phyloP scores from a whole-genome alignment of 1,284 basidiomycete species.

The Sporisorium scitamineum region DNA sequence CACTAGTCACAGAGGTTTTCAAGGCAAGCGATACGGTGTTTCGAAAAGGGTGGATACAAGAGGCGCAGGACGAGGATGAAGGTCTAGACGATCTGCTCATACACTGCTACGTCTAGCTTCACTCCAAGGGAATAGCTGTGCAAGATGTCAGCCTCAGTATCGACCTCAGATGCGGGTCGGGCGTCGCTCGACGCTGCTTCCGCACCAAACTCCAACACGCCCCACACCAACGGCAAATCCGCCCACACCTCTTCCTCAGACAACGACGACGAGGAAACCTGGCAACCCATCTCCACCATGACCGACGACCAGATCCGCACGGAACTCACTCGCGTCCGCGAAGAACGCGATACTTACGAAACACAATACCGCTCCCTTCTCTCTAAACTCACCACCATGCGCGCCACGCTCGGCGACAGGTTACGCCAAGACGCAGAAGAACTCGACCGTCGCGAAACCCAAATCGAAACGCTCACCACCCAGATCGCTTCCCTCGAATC shows the following conservation, averaged over 20 bases:
- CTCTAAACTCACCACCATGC: constrained; percentile 90
- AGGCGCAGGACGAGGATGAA: not conserved
- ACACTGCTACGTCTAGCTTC: not conserved
- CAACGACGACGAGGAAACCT: not conserved
- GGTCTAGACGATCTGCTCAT: not conserved
- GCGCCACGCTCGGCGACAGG: constrained; percentile 91
- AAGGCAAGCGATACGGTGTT: no score
- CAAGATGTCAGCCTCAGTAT: not conserved
- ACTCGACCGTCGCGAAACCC: constrained; percentile 62
- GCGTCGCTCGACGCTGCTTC: constrained; percentile 12
- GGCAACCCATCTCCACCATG: constrained; percentile 21
- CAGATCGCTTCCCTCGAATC: constrained; percentile 20
- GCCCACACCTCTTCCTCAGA: not conserved
- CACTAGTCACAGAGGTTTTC: no score
- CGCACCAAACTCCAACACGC: not conserved
- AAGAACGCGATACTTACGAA: constrained; percentile 86
- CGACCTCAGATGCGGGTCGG: not conserved
- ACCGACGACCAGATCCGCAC: constrained; percentile 6
- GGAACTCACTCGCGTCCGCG: constrained; percentile 62
- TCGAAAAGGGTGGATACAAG: no score
- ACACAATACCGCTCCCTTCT: constrained; percentile 87
- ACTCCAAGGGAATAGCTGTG: no score
- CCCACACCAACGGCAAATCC: constrained; percentile 13
- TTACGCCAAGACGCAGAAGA: constrained; percentile 87
- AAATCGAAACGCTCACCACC: constrained; percentile 59